A percentile compares a stretch with the other conserved stretches of the same genome.
These are phyloP conservation scores for Colletotrichum sansevieriae DNA, from an alignment of 2,329 filamentous ascomycete species.

Conservation along the genomic window DNA sequence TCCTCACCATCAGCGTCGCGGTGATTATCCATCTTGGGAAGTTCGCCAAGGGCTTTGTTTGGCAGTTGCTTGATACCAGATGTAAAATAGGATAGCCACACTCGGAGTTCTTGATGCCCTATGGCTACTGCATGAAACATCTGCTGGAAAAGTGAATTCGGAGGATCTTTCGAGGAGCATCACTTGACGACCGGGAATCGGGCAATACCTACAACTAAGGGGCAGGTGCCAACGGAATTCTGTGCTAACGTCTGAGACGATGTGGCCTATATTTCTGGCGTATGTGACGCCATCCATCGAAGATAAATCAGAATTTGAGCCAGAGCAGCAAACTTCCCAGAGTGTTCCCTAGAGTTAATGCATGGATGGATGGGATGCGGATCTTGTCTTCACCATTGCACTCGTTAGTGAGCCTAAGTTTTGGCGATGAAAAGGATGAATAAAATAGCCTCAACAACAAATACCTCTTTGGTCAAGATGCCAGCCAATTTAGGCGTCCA, in stretches of 20 bases:
- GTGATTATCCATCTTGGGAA: too few relatives aligned
- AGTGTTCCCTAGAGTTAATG: slow-evolving; percentile 77
- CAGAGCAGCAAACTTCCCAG: slow-evolving; percentile 77
- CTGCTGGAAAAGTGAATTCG: too few relatives aligned
- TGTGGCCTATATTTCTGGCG: slow-evolving; percentile 72
- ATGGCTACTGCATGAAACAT: too few relatives aligned
- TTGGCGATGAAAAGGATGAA: slow-evolving; percentile 72
- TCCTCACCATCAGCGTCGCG: too few relatives aligned
- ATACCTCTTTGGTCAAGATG: slow-evolving; percentile 61
- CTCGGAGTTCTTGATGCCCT: too few relatives aligned
- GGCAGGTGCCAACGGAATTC: too few relatives aligned
- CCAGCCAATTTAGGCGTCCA: slow-evolving; percentile 75
- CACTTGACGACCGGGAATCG: too few relatives aligned
- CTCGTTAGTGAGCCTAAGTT: slow-evolving; percentile 41
- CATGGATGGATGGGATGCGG: slow-evolving; percentile 72
- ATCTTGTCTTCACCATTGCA: slow-evolving; percentile 51
- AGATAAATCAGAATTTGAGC: slow-evolving; percentile 75
- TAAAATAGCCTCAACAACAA: slow-evolving; percentile 78
- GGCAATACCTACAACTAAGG: too few relatives aligned
- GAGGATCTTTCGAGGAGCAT: too few relatives aligned
- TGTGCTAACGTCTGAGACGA: slow-evolving; percentile 72
- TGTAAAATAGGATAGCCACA: too few relatives aligned
- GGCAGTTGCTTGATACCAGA: too few relatives aligned
- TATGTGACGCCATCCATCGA: slow-evolving; percentile 71
- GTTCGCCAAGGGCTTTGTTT: too few relatives aligned